Percentiles rank a stretch among this genome's conserved stretches.
Evolutionary conservation across 2,329 filamentous ascomycete genomes (phyloP).

Genomic region (Penicillium oxalicum): DNA sequence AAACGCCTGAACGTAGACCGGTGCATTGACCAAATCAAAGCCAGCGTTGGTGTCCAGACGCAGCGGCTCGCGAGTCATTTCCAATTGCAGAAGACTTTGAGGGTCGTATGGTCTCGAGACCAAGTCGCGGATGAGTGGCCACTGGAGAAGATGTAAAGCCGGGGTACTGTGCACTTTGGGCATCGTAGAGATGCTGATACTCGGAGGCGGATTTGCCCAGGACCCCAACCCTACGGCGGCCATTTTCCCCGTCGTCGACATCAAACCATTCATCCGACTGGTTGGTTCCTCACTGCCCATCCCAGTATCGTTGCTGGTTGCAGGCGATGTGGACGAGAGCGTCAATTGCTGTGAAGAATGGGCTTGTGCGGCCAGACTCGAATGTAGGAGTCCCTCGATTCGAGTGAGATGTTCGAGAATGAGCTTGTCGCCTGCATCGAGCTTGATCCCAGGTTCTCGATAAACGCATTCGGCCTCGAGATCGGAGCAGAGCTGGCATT

Average conservation of each 20-base stretch:
- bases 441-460: conserved; percentile 77
- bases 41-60: conserved; percentile 53
- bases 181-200: conserved; percentile 73
- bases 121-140: conserved; percentile 70
- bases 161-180: conserved; percentile 78
- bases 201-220: conserved; percentile 52
- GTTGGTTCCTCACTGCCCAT: conserved; percentile 53
- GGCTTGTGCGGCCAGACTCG: conserved; percentile 48
- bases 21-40: conserved; percentile 67
- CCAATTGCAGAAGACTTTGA: conserved; percentile 72
- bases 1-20: conserved; percentile 70
- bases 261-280: conserved; percentile 25
- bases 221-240: conserved; percentile 64
- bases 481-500: conserved; percentile 78
- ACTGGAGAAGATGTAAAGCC: conserved; percentile 62
- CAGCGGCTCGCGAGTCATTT: conserved; percentile 73
- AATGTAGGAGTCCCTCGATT: conserved; percentile 73
- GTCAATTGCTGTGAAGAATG: conserved; percentile 10
- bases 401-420: conserved; percentile 72
- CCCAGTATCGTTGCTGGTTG: conserved; percentile 58
- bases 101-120: conserved; percentile 73
- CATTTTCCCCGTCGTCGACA: conserved; percentile 25
- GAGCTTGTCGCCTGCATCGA: conserved; percentile 79
- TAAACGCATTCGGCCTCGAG: conserved; percentile 78
- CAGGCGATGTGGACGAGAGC: conserved; percentile 57